Percentiles rank a stretch among this genome's conserved stretches.
Evolutionary conservation across 257 asterid species (phyloP).

Genomic region (Lantana camara): DNA sequence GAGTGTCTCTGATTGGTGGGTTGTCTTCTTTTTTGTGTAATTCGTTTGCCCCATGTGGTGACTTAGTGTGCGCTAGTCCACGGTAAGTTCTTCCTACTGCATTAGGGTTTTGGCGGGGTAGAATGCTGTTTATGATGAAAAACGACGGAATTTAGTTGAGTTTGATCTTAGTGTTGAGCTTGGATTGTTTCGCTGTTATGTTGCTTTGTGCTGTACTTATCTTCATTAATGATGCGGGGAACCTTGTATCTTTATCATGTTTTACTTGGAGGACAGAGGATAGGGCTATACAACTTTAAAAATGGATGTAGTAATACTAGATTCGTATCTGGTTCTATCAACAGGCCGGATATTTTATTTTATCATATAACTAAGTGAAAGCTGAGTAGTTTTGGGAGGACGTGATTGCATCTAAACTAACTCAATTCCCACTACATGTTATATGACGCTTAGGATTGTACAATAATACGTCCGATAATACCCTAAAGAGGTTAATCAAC

Average conservation of each 20-base stretch:
- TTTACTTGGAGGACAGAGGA: not conserved
- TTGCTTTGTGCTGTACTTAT: not conserved
- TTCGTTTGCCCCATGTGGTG: too few relatives aligned
- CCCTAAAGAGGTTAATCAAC: too few relatives aligned
- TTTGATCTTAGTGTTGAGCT: not conserved
- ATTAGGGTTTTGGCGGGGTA: not conserved
- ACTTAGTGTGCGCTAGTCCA: too few relatives aligned
- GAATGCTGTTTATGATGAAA: not conserved
- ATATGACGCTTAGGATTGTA: too few relatives aligned
- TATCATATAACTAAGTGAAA: not conserved
- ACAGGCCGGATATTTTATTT: not conserved
- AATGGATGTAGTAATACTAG: not conserved
- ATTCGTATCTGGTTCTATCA: not conserved
- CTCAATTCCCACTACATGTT: too few relatives aligned
- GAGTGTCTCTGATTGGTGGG: constrained; percentile 2
- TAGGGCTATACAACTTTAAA: constrained; percentile 10
- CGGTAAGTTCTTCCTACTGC: too few relatives aligned
- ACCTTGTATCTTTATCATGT: constrained; percentile 2
- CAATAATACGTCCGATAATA: too few relatives aligned
- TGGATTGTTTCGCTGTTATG: not conserved
- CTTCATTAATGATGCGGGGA: not conserved
- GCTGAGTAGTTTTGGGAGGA: not conserved
- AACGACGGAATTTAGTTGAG: not conserved
- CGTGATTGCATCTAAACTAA: too few relatives aligned
- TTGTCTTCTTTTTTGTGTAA: too few relatives aligned